Conservation (phyloP, 2,329 filamentous ascomycete species). For the Aspergillus bombycis region DNA sequence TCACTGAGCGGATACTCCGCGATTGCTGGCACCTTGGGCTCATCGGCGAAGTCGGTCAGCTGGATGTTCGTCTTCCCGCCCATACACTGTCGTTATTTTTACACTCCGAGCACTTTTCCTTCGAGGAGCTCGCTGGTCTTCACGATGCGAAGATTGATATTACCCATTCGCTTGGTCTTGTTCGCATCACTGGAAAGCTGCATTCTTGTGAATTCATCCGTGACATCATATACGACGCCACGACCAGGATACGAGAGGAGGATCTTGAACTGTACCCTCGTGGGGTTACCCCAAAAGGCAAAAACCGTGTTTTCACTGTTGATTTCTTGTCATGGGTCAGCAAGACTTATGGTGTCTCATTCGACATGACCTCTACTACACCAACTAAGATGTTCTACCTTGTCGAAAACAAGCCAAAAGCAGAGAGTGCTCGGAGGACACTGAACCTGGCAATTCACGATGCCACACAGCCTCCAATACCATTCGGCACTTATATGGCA, state of each 20-base stretch:
- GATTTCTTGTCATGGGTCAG: slow-evolving; percentile 39
- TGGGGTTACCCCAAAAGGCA: slow-evolving; percentile 17
- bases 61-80: slow-evolving; percentile 37
- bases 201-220: slow-evolving; percentile 37
- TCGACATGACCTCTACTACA: slow-evolving; percentile 25
- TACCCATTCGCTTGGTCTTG: slow-evolving; percentile 34
- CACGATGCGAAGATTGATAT: slow-evolving; percentile 42
- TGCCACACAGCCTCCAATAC: slow-evolving; percentile 21
- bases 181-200: slow-evolving; percentile 41
- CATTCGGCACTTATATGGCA: slow-evolving; percentile 41
- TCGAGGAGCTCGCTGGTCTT: slow-evolving; percentile 40
- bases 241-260: slow-evolving; percentile 33
- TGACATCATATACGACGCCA: slow-evolving; percentile 36
- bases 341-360: slow-evolving; percentile 34
- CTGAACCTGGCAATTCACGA: slow-evolving; percentile 36
- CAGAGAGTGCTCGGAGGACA: slow-evolving; percentile 38
- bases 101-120: slow-evolving; percentile 38
- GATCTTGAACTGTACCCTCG: slow-evolving; percentile 28
- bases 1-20: slow-evolving; percentile 42
- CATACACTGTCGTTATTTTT: slow-evolving; percentile 35
- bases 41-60: slow-evolving; percentile 37
- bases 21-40: slow-evolving; percentile 44
- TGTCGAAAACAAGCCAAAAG: slow-evolving; percentile 33
- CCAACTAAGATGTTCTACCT: slow-evolving; percentile 38
- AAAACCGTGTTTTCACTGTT: slow-evolving; percentile 23